Base-by-base conservation (phyloP, 257 asterid species). In the Henckelia pumila region DNA sequence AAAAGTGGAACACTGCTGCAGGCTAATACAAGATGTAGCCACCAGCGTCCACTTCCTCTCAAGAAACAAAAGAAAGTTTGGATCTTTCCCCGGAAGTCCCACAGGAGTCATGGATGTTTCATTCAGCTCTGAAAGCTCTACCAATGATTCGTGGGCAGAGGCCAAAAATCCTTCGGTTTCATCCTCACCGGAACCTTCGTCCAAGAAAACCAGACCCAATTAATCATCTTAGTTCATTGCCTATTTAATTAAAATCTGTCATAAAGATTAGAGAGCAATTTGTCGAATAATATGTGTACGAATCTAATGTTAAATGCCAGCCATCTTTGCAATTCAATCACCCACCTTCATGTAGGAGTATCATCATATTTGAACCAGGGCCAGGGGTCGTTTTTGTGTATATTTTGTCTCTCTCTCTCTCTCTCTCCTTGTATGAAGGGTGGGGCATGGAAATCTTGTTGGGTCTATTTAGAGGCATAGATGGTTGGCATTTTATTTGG, bases 121-220 rank as follows among this genome's bases (percentile, higher is more conserved):
- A 66, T 84, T 83, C 75, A 84, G 91, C 78, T 80, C 82, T 33
- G 88, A 78, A 14, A 75, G 70, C 71, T 79, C 88, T 26, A 66
- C 4, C 4, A 26, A 69, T 52, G 89, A 82, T 32, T 83, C 86
- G 13, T 83, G 91, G 82, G 47, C 82, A 57, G 77, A 71, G 52
- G 70, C 61, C 63, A 67, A 80, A 7, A 32, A 64, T 52, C 35
- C 82, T 0, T 82, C 94, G 8, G 88, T 85, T 64, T 77, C 86
- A 26, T 89, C 96, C 1, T 85, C 96, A 25, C 97, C 97, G 26
- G 80, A 82, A 84, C 95, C 86, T 23, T 33, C 74, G 68, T 63
- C 82, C 62, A 91, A 91, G 84, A 86, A 79, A 81, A 61, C 62
- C 70, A 83, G 80, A 77, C 56, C 63, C 14, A n/a, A 32, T 64